These are phyloP conservation scores for Pythium folliculosum DNA, from an alignment of 352 stramenopile genomes.

Conservation along the genomic window DNA sequence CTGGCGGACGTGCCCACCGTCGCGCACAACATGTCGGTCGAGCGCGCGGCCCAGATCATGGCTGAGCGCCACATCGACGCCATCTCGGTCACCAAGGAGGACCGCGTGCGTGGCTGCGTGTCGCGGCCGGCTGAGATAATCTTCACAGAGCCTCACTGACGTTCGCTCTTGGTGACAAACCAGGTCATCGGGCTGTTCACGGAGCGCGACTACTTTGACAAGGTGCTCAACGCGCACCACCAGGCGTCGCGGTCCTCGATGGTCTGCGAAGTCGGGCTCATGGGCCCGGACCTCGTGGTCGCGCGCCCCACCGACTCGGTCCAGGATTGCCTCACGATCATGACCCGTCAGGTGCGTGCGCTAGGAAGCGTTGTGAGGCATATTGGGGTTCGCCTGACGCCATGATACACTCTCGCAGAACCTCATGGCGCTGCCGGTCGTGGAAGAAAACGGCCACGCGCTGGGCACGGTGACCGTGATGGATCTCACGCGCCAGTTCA, in stretches of 20 bases:
- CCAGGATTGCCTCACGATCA: conserved; percentile 41
- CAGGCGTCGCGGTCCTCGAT: conserved; percentile 31
- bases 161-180: neutral
- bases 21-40: conserved; percentile 38
- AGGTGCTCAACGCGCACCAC: conserved; percentile 39
- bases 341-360: conserved; percentile 35
- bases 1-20: conserved; percentile 24
- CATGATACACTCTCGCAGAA: conserved; percentile 21
- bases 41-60: conserved; percentile 42
- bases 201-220: conserved; percentile 50
- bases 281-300: conserved; percentile 39
- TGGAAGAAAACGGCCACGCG: conserved; percentile 39
- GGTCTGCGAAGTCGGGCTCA: conserved; percentile 41
- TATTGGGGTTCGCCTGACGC: neutral
- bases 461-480: conserved; percentile 39
- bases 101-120: conserved; percentile 23
- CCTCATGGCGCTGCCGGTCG: conserved; percentile 38
- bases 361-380: no score
- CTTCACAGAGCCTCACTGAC: neutral
- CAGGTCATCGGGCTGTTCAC: conserved; percentile 47
- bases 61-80: conserved; percentile 37
- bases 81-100: conserved; percentile 38
- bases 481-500: conserved; percentile 40
- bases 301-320: conserved; percentile 44
- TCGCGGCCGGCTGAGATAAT: no score